These are phyloP conservation scores for Xenosphaeropsis pyriputrescens DNA, from an alignment of 2,329 filamentous ascomycete genomes.

Conservation along the genomic window DNA sequence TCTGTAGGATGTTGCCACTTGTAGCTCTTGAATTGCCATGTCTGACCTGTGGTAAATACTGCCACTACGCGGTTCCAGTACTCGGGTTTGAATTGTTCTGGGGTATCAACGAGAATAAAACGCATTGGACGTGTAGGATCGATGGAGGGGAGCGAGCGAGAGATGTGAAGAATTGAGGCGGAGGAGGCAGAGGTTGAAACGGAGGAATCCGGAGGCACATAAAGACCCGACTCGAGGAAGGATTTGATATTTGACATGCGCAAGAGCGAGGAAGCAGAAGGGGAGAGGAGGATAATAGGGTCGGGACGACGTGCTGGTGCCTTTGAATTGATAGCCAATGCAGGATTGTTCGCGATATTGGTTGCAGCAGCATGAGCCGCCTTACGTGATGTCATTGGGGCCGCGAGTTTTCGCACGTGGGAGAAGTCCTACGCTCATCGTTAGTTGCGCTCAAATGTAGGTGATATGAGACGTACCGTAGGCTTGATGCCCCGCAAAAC, in stretches of 20 bases:
- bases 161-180: not conserved
- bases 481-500: slow-evolving; percentile 77
- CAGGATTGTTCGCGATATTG: slow-evolving; percentile 23
- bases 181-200: not conserved
- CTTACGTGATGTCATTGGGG: slow-evolving; percentile 57
- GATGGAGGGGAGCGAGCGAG: not conserved
- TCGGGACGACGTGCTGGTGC: slow-evolving; percentile 38
- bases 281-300: slow-evolving; percentile 93
- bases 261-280: slow-evolving; percentile 85
- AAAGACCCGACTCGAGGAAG: slow-evolving; percentile 78
- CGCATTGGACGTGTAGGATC: slow-evolving; percentile 34
- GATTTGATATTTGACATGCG: slow-evolving; percentile 92
- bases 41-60: slow-evolving; percentile 93
- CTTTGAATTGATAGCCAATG: slow-evolving; percentile 40
- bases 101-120: slow-evolving; percentile 90
- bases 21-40: slow-evolving; percentile 98
- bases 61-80: slow-evolving; percentile 94
- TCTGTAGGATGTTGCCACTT: slow-evolving; percentile 86
- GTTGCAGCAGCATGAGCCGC: slow-evolving; percentile 21
- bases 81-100: slow-evolving; percentile 91
- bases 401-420: slow-evolving; percentile 74
- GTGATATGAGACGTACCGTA: slow-evolving; percentile 43
- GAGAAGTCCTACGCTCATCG: slow-evolving; percentile 63
- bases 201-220: slow-evolving; percentile 37
- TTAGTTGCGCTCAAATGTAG: slow-evolving; percentile 4